Evolutionary conservation across 2,329 filamentous ascomycete genomes (phyloP).

Genomic region (Acephala macrosclerotiorum): DNA sequence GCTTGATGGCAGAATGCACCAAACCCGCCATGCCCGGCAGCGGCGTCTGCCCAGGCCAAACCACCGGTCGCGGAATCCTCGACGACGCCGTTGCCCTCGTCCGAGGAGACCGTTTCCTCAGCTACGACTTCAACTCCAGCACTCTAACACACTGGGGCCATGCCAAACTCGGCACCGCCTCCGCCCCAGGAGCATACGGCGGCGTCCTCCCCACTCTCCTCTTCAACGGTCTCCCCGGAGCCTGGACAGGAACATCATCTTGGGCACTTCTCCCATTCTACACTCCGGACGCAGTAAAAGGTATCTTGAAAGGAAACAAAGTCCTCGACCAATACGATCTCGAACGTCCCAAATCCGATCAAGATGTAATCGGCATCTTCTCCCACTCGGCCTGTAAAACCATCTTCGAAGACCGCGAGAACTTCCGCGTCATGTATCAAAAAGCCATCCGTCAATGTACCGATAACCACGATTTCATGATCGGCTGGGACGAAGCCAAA

Average conservation of each 20-base stretch:
- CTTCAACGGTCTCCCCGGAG: constrained; percentile 54
- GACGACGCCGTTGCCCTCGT: constrained; percentile 56
- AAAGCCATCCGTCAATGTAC: constrained; percentile 50
- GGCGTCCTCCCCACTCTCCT: constrained; percentile 53
- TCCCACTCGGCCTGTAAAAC: constrained; percentile 58
- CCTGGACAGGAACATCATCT: constrained; percentile 56
- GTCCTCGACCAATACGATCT: constrained; percentile 55
- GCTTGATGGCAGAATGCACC: constrained; percentile 61
- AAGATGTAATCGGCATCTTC: constrained; percentile 54
- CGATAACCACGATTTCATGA: constrained; percentile 55
- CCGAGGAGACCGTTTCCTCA: constrained; percentile 54
- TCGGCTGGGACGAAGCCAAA: constrained; percentile 53
- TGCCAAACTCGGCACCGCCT: constrained; percentile 47
- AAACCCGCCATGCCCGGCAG: constrained; percentile 58
- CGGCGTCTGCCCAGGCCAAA: constrained; percentile 54
- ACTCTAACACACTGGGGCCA: constrained; percentile 59
- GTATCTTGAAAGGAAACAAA: constrained; percentile 55
- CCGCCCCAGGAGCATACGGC: constrained; percentile 51
- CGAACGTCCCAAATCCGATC: constrained; percentile 49
- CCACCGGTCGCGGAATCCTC: constrained; percentile 53
- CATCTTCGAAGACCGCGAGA: constrained; percentile 56
- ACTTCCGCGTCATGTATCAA: constrained; percentile 57
- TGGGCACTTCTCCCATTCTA: constrained; percentile 59
- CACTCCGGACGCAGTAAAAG: constrained; percentile 54
- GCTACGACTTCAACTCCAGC: constrained; percentile 55